Base-by-base conservation (phyloP, 2,329 filamentous ascomycete species). In the Fusarium siculi region DNA sequence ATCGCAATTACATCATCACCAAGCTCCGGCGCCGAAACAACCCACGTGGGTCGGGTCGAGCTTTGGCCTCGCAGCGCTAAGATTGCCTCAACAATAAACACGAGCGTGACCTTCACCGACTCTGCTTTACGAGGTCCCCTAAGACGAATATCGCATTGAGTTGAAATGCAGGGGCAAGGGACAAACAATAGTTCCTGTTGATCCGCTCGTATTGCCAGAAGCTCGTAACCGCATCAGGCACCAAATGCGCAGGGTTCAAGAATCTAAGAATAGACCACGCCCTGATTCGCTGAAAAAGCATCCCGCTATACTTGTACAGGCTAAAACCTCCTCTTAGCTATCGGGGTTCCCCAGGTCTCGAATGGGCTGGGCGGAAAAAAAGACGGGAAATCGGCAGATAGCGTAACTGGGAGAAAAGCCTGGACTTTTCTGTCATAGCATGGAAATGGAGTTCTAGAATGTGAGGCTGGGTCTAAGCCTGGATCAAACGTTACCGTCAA, bases 61-160 rank as follows among this genome's bases (percentile, higher is more conserved):
- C 23, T 40, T 16, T 30, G 30, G 12, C n/a, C 21, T 68, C 21
- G 37, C 10, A 12, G 23, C 18, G 23, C 11, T 52, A 10, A 53
- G n/a, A 44, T 43, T 49, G 11, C 19, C 7, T 4, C 28, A 25
- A 30, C 25, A 15, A 14, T 19, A 10, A 18, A 39, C 9, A 34
- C 32, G 18, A 68, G 5, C 28, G 14, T 30, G n/a, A 63, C 4
- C 21, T 37, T 42, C 44, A 68, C 37, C 56, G 64, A 53, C 66
- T 54, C 28, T 63, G 32, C 57, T 63, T 56, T 68, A 68, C 66
- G 57, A 68, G 57, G 9, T 57, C 12, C 23, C 9, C 63, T 52
- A 37, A 19, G 6, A 63, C 55, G n/a, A 52, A 32, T 52, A 21
- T 19, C 9, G 39, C 18, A 44, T 28, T 15, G 43, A 46, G 23